These are phyloP conservation scores for Jamesozyma rosinii DNA, from an alignment of 805 yeast genomes.

Conservation along the genomic window DNA sequence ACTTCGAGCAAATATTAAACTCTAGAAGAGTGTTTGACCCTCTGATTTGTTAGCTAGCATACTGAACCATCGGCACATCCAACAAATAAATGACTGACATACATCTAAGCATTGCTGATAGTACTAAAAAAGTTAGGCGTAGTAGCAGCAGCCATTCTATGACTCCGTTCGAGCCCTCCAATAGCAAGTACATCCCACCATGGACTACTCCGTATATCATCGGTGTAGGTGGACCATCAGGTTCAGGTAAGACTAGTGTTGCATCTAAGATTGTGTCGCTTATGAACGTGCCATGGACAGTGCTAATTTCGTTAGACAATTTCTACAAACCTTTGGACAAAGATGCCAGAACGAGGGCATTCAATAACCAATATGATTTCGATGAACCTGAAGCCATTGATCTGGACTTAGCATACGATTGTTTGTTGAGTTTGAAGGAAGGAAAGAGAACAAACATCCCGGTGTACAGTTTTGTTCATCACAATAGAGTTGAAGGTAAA, in stretches of 20 bases:
- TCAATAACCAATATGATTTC: slow-evolving; percentile 66
- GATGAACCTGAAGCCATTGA: slow-evolving; percentile 84
- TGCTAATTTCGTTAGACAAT: slow-evolving; percentile 79
- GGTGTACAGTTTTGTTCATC: slow-evolving; percentile 56
- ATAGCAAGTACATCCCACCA: slow-evolving; percentile 56
- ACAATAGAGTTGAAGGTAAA: slow-evolving; percentile 52
- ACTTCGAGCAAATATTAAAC: no score
- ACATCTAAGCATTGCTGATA: no score
- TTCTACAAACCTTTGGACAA: slow-evolving; percentile 68
- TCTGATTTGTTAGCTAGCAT: background rate
- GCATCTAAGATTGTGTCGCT: slow-evolving; percentile 73
- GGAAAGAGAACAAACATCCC: slow-evolving; percentile 66
- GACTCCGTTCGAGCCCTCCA: slow-evolving; percentile 7
- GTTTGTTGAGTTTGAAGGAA: slow-evolving; percentile 55
- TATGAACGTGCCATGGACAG: slow-evolving; percentile 88
- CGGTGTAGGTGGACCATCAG: slow-evolving; percentile 79
- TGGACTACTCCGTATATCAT: slow-evolving; percentile 81
- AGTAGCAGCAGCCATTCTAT: slow-evolving; percentile 10
- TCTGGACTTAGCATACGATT: slow-evolving; percentile 56
- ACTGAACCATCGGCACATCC: no score
- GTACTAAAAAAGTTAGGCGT: background rate
- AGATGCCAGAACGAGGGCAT: slow-evolving; percentile 57
- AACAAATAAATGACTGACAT: no score
- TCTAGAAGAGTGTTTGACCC: background rate
- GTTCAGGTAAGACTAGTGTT: slow-evolving; percentile 91